Base-by-base conservation (phyloP, 305 asterid genomes). In the Fraxinus baroniana region DNA sequence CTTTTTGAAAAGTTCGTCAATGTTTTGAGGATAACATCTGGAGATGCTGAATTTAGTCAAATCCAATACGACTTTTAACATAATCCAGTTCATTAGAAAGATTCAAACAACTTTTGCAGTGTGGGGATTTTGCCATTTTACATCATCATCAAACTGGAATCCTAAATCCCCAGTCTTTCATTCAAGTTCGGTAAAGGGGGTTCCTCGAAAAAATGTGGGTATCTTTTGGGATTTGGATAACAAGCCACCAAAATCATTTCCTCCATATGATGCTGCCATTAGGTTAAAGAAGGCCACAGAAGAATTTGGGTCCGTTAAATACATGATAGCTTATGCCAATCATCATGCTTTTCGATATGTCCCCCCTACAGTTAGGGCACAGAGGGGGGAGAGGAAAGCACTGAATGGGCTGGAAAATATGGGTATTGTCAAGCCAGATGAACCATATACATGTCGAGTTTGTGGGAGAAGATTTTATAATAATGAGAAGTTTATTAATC, bases 181-280 rank as follows among this genome's bases (percentile, higher is more conserved):
- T 9, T 70, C 79, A n/a, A 24, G 84, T 85, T 85, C 77, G 41
- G 86, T 70, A 30, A 85, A 79, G 78, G 84, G 76, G 83, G 84
- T 78, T 84, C 26, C 85, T 66, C 87, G 81, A 26, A 88, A 86
- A 30, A 89, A 84, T 44, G 97, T 95, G 72, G 97, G 95, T 13
- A 85, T 95, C 82, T 94, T 94, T 81, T 95, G 98, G 98, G 97
- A 95, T 89, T 88, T 95, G 80, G 97, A 93, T 83, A 95, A 95
- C 91, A 94, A 94, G 87, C 95, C 96, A 33, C 97, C 97, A 10
- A 94, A 91, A 79, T 80, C 94, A 17, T 64, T 86, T 78, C 93
- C 94, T 13, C 97, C 97, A 6, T 94, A 85, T 82, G 97, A 94
- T 83, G 98, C 97, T 74, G 98, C 99, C 20, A 72, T 87, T 12